Evolutionary conservation across 768 basidiomycete genomes (phyloP), one percentile per base, ranked within the genome.

Genomic region (Rhodocollybia butyracea): DNA sequence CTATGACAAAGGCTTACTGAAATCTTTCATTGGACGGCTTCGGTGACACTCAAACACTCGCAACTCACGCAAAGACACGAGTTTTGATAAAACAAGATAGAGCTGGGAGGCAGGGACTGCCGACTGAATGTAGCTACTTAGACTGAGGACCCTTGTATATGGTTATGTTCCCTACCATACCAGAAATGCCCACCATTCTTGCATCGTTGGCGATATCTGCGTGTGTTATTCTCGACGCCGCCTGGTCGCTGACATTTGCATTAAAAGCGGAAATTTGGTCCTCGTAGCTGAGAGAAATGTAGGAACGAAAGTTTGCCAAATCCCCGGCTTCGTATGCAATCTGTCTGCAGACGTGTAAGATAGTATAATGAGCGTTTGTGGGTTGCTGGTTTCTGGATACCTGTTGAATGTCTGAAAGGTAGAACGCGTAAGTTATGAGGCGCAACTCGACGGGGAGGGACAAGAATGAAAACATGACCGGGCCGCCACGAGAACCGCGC

Each of bases 141-240:
- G 11, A 27, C 55, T 59, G 64, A 56, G 41, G 32, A 50, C 21
- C 10, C 31, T 34, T 34, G 46, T 36, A 22, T 11, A 48, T 21
- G 29, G 5, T 13, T 8, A 45, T 21, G 21, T n/a, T n/a, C 60
- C 60, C 58, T 63, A 66, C 62, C 36, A 55, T 58, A 60, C 56
- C 57, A 19, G 65, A 41, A 41, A 19, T 46, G 63, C 57, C 51
- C 27, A 70, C 57, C 47, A 70, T 58, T 51, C 72, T 69, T 34
- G 68, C 68, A 59, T 77, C 76, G 59, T 72, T 76, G 41, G 70
- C 73, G 46, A 74, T 71, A 57, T 76, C 74, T 17, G 66, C 68
- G 59, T 64, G 71, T 11, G 60, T 54, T 19, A 76, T 61, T 15
- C 48, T 64, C n/a, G 61, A 48, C 32, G 63, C 63, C 24, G 59